phyloP scores from a whole-genome alignment of 23 red algal genomes.

The Gracilaria gracilis region DNA sequence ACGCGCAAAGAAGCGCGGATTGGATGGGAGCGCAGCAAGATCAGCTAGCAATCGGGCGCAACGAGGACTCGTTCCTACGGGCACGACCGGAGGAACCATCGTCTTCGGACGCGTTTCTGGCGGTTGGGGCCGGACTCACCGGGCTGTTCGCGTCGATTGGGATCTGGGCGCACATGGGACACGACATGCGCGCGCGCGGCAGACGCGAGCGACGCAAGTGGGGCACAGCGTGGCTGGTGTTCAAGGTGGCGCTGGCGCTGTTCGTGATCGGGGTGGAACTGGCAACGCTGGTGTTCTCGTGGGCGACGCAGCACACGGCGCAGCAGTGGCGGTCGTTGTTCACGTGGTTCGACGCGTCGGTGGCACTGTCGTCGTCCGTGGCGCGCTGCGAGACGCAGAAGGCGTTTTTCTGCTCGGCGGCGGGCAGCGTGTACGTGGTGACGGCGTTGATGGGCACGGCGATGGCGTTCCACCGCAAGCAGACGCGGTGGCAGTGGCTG shows the following conservation, averaged over 20 bases:
- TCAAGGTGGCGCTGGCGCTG: background rate
- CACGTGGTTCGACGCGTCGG: background rate
- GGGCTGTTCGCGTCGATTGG: background rate
- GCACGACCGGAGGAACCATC: background rate
- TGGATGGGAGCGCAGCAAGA: constrained; percentile 5
- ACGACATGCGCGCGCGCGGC: background rate
- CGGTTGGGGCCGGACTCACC: background rate
- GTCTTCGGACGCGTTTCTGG: background rate
- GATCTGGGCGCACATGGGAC: background rate
- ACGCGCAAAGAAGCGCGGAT: background rate
- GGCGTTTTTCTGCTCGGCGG: background rate
- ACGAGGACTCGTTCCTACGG: background rate
- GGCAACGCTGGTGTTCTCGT: background rate
- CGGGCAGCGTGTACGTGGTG: background rate
- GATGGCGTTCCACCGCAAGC: background rate
- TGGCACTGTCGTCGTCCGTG: background rate
- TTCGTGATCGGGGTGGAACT: background rate
- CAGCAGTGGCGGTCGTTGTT: background rate
- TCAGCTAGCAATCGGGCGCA: background rate
- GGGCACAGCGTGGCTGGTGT: background rate
- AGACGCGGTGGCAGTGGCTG: background rate
- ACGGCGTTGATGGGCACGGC: background rate
- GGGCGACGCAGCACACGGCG: background rate
- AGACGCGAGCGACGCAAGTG: background rate
- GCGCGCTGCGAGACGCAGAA: background rate